Percentiles rank a stretch among this genome's conserved stretches.
These are phyloP conservation scores for Tarenaya hassleriana DNA, from an alignment of 345 rosid genomes.

Conservation along the genomic window DNA sequence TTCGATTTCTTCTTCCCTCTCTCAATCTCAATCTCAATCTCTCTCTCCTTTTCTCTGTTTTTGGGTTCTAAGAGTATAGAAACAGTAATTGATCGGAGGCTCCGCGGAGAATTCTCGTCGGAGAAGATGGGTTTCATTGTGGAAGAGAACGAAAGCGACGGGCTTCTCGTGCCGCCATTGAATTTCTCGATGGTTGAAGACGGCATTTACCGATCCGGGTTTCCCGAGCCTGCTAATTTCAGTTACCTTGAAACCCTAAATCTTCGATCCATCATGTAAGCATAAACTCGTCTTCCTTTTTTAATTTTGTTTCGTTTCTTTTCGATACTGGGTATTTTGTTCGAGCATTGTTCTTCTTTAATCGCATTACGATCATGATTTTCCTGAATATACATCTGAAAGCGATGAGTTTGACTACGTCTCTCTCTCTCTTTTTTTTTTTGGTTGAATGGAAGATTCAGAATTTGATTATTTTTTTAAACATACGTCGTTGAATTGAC, in stretches of 20 bases:
- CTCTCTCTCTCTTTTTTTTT: background rate
- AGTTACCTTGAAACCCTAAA: conserved; percentile 54
- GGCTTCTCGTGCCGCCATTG: conserved; percentile 41
- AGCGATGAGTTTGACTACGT: too few relatives aligned
- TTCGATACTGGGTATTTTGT: background rate
- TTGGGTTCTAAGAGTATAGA: conserved; percentile 8
- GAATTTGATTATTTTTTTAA: background rate
- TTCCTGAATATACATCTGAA: too few relatives aligned
- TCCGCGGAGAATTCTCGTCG: background rate
- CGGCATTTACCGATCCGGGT: conserved; percentile 65
- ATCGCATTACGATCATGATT: too few relatives aligned
- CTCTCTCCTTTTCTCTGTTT: conserved; percentile 9
- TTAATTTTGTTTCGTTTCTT: conserved; percentile 14
- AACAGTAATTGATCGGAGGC: background rate
- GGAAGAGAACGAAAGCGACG: conserved; percentile 28
- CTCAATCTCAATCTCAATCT: background rate
- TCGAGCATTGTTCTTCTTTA: background rate
- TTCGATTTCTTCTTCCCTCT: conserved; percentile 1
- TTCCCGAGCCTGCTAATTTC: conserved; percentile 56
- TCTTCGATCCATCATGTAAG: conserved; percentile 72
- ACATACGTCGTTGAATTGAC: conserved; percentile 2
- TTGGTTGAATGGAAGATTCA: background rate
- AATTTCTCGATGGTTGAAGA: conserved; percentile 85
- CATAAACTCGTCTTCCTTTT: conserved; percentile 2
- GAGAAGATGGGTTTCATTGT: conserved; percentile 34